Evolutionary conservation across 2,329 filamentous ascomycete genomes (phyloP).

Genomic region (Emericellopsis cladophorae): DNA sequence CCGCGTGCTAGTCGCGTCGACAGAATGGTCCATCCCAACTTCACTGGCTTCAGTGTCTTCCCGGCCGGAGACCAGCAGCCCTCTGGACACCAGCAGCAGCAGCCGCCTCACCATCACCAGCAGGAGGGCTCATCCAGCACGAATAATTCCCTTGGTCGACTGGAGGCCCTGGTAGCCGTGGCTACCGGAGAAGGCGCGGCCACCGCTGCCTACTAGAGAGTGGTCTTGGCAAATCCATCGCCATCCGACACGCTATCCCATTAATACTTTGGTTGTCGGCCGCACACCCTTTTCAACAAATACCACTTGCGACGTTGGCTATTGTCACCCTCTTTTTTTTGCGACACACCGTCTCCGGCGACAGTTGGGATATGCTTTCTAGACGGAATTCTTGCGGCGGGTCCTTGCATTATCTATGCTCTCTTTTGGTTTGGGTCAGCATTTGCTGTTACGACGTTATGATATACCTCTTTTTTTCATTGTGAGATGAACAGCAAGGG

Average conservation of each 20-base stretch:
- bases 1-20: constrained; percentile 32
- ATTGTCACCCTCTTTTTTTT: no score
- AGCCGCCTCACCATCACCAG: constrained; percentile 7
- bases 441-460: constrained; percentile 7
- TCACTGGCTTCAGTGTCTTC: constrained; percentile 37
- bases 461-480: constrained; percentile 10
- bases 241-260: no score
- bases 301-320: no score
- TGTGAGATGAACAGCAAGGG: constrained; percentile 8
- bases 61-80: constrained; percentile 20
- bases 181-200: constrained; percentile 30
- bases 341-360: no score
- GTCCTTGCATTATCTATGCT: no score
- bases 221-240: no score
- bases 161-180: constrained; percentile 30
- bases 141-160: constrained; percentile 21
- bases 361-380: no score
- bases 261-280: no score
- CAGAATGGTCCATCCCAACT: constrained; percentile 45
- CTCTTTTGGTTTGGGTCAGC: constrained; percentile 2
- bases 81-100: constrained; percentile 8
- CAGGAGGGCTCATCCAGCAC: constrained; percentile 5
- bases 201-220: constrained; percentile 22
- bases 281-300: no score
- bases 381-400: no score